These are phyloP conservation scores for Nicotiana sylvestris DNA, from an alignment of 257 asterid species.

Conservation along the genomic window DNA sequence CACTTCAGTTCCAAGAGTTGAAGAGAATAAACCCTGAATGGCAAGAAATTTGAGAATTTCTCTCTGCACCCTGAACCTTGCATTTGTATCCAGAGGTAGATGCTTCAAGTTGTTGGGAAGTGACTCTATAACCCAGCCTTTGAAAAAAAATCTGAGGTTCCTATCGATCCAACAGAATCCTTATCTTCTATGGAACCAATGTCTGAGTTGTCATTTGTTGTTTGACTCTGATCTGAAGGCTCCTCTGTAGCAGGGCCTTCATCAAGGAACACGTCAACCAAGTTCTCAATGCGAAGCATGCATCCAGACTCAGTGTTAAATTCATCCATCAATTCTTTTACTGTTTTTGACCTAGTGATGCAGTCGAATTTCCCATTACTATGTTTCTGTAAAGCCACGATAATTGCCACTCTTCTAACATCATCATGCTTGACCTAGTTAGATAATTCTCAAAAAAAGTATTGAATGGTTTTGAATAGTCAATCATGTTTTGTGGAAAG, in stretches of 20 bases:
- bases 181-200: constrained; percentile 74
- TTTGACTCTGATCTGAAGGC: constrained; percentile 98
- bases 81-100: constrained; percentile 64
- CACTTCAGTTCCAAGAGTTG: constrained; percentile 91
- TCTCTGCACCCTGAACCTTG: constrained; percentile 63
- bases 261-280: constrained; percentile 72
- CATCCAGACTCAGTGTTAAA: constrained; percentile 81
- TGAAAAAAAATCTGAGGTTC: constrained; percentile 56
- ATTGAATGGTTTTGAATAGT: constrained; percentile 79
- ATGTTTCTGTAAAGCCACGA: constrained; percentile 84
- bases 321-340: constrained; percentile 73
- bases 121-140: constrained; percentile 81
- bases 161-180: constrained; percentile 49
- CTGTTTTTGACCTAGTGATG: constrained; percentile 70
- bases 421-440: constrained; percentile 79
- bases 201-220: constrained; percentile 95
- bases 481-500: constrained; percentile 80
- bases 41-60: constrained; percentile 85
- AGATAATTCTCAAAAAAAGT: constrained; percentile 68
- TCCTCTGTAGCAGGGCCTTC: constrained; percentile 80
- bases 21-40: constrained; percentile 86
- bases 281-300: constrained; percentile 55
- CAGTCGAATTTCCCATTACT: constrained; percentile 82
- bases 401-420: constrained; percentile 67
- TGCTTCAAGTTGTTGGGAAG: constrained; percentile 65